phyloP scores from a whole-genome alignment of 2,329 filamentous ascomycete species.

The Aspergillus floridensis region DNA sequence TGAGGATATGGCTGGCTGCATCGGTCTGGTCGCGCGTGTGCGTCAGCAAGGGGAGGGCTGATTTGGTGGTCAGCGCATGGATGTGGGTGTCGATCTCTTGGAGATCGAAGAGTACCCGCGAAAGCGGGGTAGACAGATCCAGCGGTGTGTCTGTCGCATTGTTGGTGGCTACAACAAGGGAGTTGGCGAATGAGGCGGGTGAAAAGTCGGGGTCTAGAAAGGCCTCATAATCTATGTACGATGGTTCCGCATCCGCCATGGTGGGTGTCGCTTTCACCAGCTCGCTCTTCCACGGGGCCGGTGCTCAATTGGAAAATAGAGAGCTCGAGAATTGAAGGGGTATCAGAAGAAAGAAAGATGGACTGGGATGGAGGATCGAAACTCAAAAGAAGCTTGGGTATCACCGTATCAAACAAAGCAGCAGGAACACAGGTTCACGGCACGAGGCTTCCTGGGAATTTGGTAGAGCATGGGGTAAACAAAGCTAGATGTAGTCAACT shows the following conservation, averaged over 20 bases:
- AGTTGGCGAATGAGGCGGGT: constrained; percentile 79
- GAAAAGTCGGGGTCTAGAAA: constrained; percentile 84
- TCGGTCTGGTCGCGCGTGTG: constrained; percentile 73
- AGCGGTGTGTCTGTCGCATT: constrained; percentile 85
- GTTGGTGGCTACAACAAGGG: constrained; percentile 84
- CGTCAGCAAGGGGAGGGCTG: constrained; percentile 74
- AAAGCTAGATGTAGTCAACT: constrained; percentile 8
- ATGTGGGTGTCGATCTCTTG: constrained; percentile 98
- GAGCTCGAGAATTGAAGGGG: background rate
- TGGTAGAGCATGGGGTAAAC: constrained; percentile 1
- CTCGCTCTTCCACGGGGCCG: background rate
- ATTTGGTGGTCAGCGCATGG: constrained; percentile 80
- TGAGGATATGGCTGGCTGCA: constrained; percentile 69
- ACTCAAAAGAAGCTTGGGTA: constrained; percentile 9
- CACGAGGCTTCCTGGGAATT: background rate
- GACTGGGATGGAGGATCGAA: background rate
- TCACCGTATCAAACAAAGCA: constrained; percentile 12
- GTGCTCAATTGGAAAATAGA: background rate
- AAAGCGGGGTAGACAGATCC: constrained; percentile 90
- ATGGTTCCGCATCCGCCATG: constrained; percentile 52
- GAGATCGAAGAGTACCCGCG: constrained; percentile 89
- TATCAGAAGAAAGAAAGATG: background rate
- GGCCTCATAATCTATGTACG: constrained; percentile 93
- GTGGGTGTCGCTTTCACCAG: background rate
- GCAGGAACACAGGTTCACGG: background rate